These are phyloP conservation scores for Ambrosia hybrid DNA, from an alignment of 140 eudicot species.

Conservation along the genomic window DNA sequence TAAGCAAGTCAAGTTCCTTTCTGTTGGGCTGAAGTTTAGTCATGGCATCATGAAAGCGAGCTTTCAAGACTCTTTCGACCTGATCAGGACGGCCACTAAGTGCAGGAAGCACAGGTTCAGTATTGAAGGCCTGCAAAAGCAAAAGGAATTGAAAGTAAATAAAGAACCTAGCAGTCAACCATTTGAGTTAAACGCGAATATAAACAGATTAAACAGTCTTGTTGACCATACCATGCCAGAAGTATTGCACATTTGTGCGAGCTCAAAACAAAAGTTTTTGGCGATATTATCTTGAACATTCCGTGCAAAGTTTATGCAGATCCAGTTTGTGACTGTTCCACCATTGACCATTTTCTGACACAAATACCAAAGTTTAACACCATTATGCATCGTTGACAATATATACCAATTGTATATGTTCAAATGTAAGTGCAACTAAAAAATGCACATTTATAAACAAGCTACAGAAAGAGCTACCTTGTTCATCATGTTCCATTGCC, in stretches of 20 bases:
- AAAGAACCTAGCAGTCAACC: not conserved
- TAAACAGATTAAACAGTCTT: not conserved
- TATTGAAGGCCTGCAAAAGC: slow-evolving; percentile 52
- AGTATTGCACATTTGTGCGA: slow-evolving; percentile 80
- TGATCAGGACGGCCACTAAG: slow-evolving; percentile 81
- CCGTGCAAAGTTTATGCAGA: slow-evolving; percentile 79
- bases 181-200: not conserved
- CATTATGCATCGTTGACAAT: not conserved
- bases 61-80: slow-evolving; percentile 73
- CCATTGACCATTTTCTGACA: slow-evolving; percentile 94
- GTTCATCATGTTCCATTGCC: slow-evolving; percentile 99
- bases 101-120: slow-evolving; percentile 70
- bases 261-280: slow-evolving; percentile 69
- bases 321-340: slow-evolving; percentile 82
- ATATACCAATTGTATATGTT: not conserved
- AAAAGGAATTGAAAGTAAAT: slow-evolving; percentile 3
- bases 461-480: slow-evolving; percentile 43
- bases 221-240: slow-evolving; percentile 82
- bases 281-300: slow-evolving; percentile 78
- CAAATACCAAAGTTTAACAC: slow-evolving; percentile 15
- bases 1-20: slow-evolving; percentile 82
- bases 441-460: not conserved
- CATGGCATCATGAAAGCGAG: slow-evolving; percentile 76
- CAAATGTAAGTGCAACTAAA: not conserved
- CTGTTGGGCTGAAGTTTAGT: slow-evolving; percentile 53